phyloP scores from a whole-genome alignment of 148 eudicot species.

The Spergularia bocconei region DNA sequence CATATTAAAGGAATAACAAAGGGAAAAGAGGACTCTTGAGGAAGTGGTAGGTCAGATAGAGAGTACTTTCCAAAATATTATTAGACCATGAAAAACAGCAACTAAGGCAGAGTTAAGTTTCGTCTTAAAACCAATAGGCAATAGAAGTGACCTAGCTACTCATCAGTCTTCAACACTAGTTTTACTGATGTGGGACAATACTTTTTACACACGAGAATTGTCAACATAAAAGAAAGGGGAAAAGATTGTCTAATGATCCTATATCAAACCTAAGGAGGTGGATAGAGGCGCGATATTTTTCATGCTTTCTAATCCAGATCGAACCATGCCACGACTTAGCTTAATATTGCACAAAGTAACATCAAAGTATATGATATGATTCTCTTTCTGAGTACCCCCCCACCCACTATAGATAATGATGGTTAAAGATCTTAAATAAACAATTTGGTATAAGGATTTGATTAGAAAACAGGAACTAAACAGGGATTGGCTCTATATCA shows the following conservation, averaged over 20 bases:
- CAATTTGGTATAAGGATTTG: neutral
- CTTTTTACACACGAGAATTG: too few relatives aligned
- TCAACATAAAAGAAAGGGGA: too few relatives aligned
- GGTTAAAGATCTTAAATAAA: conserved; percentile 5
- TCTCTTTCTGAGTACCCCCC: conserved; percentile 1
- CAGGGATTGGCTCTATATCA: neutral
- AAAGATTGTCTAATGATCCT: neutral
- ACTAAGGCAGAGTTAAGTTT: too few relatives aligned
- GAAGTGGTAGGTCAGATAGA: neutral
- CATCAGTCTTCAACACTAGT: too few relatives aligned
- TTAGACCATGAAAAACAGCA: too few relatives aligned
- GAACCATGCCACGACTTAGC: neutral
- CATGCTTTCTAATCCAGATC: too few relatives aligned
- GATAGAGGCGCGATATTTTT: neutral
- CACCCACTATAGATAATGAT: neutral
- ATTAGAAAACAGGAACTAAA: neutral
- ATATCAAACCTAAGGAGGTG: neutral
- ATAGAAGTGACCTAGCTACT: too few relatives aligned
- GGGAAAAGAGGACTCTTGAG: neutral
- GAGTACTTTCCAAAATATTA: neutral
- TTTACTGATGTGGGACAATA: too few relatives aligned
- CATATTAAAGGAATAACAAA: neutral
- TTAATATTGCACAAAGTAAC: neutral
- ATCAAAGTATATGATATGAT: conserved; percentile 15
- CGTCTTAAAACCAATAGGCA: too few relatives aligned